Percentiles rank a stretch among this genome's conserved stretches.
These are phyloP conservation scores for Acacia acuminata DNA, from an alignment of 306 rosid species.

Conservation along the genomic window DNA sequence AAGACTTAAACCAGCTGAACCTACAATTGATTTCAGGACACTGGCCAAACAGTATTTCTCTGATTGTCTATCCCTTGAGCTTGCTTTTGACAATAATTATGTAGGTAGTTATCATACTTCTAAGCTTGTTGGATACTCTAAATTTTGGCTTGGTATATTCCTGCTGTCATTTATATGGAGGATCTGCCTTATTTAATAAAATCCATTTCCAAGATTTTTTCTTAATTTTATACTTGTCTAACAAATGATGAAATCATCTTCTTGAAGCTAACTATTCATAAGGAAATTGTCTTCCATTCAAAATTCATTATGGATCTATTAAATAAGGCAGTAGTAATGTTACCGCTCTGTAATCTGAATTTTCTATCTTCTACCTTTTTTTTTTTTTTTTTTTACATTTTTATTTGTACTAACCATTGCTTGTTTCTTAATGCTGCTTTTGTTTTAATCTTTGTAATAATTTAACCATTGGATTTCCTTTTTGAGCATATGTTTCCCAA, in stretches of 20 bases:
- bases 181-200: conserved; percentile 27
- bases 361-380: not conserved
- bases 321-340: conserved; percentile 4
- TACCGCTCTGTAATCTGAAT: conserved; percentile 12
- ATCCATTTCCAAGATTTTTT: conserved; percentile 8
- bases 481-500: conserved; percentile 6
- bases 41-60: conserved; percentile 79
- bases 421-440: not conserved
- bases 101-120: conserved; percentile 53
- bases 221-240: not conserved
- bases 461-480: conserved; percentile 2
- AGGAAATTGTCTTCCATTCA: conserved; percentile 4
- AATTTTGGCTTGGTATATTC: conserved; percentile 22
- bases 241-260: conserved; percentile 7
- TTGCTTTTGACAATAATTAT: conserved; percentile 63
- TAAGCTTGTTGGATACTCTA: conserved; percentile 24
- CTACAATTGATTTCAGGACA: conserved; percentile 65
- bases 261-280: conserved; percentile 26
- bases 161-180: conserved; percentile 24
- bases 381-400: not conserved
- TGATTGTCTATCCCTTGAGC: conserved; percentile 61
- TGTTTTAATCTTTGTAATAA: conserved; percentile 13
- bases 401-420: conserved; percentile 10
- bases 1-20: conserved; percentile 60
- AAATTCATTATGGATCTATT: not conserved